Evolutionary conservation across 176 grass and related monocot genomes (phyloP).

Genomic region (Chloris gayana): DNA sequence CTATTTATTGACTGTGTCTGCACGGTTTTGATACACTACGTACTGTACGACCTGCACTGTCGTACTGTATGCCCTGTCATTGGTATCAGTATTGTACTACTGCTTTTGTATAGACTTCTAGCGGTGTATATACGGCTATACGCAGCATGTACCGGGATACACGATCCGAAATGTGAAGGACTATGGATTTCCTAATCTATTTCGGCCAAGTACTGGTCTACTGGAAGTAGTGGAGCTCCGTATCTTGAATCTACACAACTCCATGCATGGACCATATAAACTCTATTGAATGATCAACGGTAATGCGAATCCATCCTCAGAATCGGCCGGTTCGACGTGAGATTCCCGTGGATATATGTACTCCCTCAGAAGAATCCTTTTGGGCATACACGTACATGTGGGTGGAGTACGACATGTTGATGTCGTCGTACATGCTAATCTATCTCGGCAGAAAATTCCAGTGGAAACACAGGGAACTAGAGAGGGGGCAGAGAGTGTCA

Average conservation of each 20-base stretch:
- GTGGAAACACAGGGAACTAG: background rate
- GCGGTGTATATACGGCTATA: background rate
- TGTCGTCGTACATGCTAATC: background rate
- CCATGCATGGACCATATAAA: background rate
- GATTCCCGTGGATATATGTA: background rate
- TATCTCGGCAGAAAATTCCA: background rate
- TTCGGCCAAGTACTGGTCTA: background rate
- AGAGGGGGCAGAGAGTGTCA: background rate
- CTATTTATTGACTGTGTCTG: slow-evolving; percentile 40
- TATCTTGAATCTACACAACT: background rate
- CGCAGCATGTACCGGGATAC: background rate
- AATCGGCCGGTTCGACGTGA: background rate
- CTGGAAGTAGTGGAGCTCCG: background rate
- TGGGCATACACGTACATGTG: background rate
- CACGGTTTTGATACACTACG: background rate
- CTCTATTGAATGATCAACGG: background rate
- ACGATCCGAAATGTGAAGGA: background rate
- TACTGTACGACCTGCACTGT: background rate
- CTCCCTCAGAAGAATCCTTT: background rate
- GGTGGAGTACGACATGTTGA: background rate
- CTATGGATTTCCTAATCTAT: background rate
- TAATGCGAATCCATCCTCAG: background rate
- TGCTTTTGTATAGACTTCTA: background rate
- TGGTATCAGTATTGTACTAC: background rate
- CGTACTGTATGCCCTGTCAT: background rate